Evolutionary conservation across 139 green algal genomes (phyloP).

Genomic region (Chlamydomonas sp.): DNA sequence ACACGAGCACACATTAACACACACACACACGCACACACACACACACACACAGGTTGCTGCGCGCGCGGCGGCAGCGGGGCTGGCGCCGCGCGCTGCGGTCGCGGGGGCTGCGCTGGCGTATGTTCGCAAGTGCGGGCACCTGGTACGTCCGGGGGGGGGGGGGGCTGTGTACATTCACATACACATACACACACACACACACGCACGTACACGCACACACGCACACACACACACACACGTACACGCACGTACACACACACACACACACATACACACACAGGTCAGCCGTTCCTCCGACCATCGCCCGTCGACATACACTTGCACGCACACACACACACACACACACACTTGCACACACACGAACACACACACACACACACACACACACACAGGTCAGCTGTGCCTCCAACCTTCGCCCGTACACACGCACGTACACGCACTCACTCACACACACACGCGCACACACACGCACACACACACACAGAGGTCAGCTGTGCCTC

Average conservation of each 20-base stretch:
- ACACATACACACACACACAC: too few species aligned
- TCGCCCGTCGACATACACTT: neutral
- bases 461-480: too few species aligned
- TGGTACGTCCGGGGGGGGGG: too few species aligned
- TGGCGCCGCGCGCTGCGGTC: neutral
- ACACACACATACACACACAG: slow-evolving; percentile 5
- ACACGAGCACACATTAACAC: too few species aligned
- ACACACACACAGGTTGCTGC: neutral
- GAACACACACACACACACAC: neutral
- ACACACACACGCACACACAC: neutral
- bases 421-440: neutral
- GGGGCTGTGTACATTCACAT: too few species aligned
- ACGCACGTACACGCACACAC: too few species aligned
- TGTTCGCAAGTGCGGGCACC: neutral
- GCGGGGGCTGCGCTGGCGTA: neutral
- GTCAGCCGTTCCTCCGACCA: too few species aligned
- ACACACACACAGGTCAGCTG: too few species aligned
- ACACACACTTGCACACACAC: neutral
- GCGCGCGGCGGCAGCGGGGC: neutral
- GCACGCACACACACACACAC: neutral
- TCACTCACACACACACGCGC: neutral
- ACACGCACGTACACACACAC: neutral
- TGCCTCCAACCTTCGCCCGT: neutral
- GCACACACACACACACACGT: too few species aligned
- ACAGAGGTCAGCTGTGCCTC: slow-evolving; percentile 8